These are phyloP conservation scores for Diplodia intermedia DNA, from an alignment of 2,329 filamentous ascomycete species.

Conservation along the genomic window DNA sequence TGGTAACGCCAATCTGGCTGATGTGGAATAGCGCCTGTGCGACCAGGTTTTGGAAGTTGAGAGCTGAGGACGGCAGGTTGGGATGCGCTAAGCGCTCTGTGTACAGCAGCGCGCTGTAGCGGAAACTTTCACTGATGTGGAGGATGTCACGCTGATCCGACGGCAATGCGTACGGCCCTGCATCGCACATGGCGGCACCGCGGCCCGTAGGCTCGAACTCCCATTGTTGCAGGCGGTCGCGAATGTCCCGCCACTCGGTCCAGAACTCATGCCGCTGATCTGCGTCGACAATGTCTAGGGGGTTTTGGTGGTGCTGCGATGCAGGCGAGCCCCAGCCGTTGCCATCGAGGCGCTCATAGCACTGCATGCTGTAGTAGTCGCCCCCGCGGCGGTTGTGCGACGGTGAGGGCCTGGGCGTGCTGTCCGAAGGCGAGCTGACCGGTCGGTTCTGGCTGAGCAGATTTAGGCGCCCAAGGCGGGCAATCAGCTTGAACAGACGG, in stretches of 20 bases:
- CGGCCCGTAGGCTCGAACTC: constrained; percentile 67
- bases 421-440: constrained; percentile 47
- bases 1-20: constrained; percentile 74
- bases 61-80: constrained; percentile 72
- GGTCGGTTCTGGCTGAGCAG: constrained; percentile 74
- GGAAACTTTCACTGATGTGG: constrained; percentile 88
- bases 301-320: constrained; percentile 47
- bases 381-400: constrained; percentile 45
- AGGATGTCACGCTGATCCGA: constrained; percentile 74
- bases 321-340: constrained; percentile 70
- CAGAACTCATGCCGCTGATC: constrained; percentile 71
- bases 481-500: constrained; percentile 83
- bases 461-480: constrained; percentile 82
- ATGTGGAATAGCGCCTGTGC: constrained; percentile 84
- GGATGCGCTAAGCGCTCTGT: constrained; percentile 86
- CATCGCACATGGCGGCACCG: constrained; percentile 36
- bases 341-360: constrained; percentile 68
- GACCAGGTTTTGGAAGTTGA: constrained; percentile 83
- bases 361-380: constrained; percentile 59
- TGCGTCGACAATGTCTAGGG: constrained; percentile 54
- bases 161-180: constrained; percentile 39
- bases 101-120: constrained; percentile 87
- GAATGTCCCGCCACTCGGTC: constrained; percentile 84
- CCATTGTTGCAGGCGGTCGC: constrained; percentile 79
- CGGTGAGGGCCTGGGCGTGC: constrained; percentile 45